These are phyloP conservation scores for Blastobotrys ciferrii DNA, from an alignment of 1,139 yeast genomes.

Conservation along the genomic window DNA sequence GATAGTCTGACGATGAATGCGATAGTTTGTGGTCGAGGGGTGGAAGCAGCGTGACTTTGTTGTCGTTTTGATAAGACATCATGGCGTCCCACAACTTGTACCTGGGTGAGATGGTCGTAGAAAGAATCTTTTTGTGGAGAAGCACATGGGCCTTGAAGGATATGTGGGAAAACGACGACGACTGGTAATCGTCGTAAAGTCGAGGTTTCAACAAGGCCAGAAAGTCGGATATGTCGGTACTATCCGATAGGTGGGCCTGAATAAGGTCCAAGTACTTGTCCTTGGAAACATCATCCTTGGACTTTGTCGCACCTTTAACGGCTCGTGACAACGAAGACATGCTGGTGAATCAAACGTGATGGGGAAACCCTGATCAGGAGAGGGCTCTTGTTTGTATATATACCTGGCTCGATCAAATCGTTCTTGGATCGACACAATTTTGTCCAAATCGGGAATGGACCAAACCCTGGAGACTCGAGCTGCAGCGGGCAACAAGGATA, in stretches of 20 bases:
- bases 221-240: slow-evolving; percentile 15
- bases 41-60: slow-evolving; percentile 17
- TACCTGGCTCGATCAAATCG: background rate
- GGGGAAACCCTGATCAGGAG: background rate
- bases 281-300: slow-evolving; percentile 24
- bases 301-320: slow-evolving; percentile 27
- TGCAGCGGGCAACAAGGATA: slow-evolving; percentile 1
- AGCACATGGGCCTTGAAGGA: slow-evolving; percentile 28
- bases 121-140: slow-evolving; percentile 25
- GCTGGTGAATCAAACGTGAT: background rate
- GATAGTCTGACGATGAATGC: slow-evolving; percentile 15
- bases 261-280: slow-evolving; percentile 23
- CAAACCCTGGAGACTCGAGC: background rate
- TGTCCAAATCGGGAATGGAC: slow-evolving; percentile 4
- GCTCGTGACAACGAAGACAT: slow-evolving; percentile 12
- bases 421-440: slow-evolving; percentile 3
- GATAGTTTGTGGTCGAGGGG: slow-evolving; percentile 19
- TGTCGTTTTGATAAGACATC: slow-evolving; percentile 8
- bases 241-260: slow-evolving; percentile 18
- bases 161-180: slow-evolving; percentile 6
- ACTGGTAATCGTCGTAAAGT: slow-evolving; percentile 13
- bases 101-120: slow-evolving; percentile 14
- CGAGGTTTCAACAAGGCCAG: slow-evolving; percentile 19
- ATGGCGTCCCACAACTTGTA: slow-evolving; percentile 15
- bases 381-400: slow-evolving; percentile 5